Base-by-base conservation (phyloP, 257 asterid species). In the Salvia miltiorrhiza region DNA sequence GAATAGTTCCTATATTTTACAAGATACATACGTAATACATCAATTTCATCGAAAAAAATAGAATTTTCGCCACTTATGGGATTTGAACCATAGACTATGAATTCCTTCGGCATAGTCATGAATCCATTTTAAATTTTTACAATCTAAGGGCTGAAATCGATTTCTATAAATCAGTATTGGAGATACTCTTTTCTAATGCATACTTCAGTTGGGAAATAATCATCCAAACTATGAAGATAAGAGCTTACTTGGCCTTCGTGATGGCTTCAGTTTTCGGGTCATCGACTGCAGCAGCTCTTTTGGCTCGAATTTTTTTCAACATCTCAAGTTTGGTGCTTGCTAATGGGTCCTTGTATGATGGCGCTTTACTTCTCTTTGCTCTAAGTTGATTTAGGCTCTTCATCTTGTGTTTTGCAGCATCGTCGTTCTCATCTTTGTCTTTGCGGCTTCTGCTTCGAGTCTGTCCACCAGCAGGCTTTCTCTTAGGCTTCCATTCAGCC, bases 291-390 rank as follows among this genome's bases (percentile, higher is more conserved):
- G 81, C 78, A 61, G 84, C 83, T 81, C 97, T 83, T 54, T 86
- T 84, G 33, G 93, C 90, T 74, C 90, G 82, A 59, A 89, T 93
- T 76, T 67, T 79, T 71, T 83, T 93, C 66, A 93, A 62, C 96
- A 93, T 83, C 83, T 90, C 96, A 79, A 93, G 35, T 80, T 89
- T 93, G 76, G 92, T 68, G 64, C 81, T 79, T 16, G 88, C 89
- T 73, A 87, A 68, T 37, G 99, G 97, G 77, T 93, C 99, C 78
- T 84, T 90, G 78, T 79, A 90, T 13, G 67, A 59, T 28, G 96
- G 88, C n/a, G 69, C 40, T 37, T 52, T 72, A 8, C 78, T 84
- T 69, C 81, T 86, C 82, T 75, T 87, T 62, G 81, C 26, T 72
- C 64, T 82, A 50, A 48, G 73, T 71, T 79, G 79, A 69, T 30